These are phyloP conservation scores for Gastrolobium bilobum DNA, from an alignment of 306 rosid species.

Conservation along the genomic window DNA sequence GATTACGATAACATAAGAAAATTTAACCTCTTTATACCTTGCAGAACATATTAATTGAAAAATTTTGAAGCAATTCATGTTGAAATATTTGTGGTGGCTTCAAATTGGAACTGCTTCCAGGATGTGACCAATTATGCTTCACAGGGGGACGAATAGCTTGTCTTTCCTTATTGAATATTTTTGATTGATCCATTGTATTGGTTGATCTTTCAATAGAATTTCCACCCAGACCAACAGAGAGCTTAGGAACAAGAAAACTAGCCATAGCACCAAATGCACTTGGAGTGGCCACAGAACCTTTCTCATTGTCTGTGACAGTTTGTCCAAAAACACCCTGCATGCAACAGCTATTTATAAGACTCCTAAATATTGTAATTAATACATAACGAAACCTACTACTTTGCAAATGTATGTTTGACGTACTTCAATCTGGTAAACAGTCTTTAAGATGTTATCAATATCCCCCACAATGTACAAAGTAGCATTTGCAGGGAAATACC, in stretches of 20 bases:
- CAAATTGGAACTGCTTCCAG: constrained; percentile 65
- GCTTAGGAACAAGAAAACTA: constrained; percentile 97
- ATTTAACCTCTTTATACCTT: constrained; percentile 66
- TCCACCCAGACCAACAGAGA: constrained; percentile 84
- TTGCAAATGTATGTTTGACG: constrained; percentile 45
- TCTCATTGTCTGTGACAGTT: constrained; percentile 74
- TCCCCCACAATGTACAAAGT: constrained; percentile 98
- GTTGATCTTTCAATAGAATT: constrained; percentile 78
- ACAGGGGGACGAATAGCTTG: constrained; percentile 96
- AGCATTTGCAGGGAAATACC: constrained; percentile 99
- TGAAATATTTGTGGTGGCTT: constrained; percentile 94
- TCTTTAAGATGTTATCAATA: constrained; percentile 82
- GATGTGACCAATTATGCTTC: constrained; percentile 95
- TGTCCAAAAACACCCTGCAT: constrained; percentile 90
- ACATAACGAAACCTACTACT: constrained; percentile 31
- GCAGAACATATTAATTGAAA: constrained; percentile 94
- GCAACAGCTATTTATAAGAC: constrained; percentile 41
- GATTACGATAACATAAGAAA: constrained; percentile 23
- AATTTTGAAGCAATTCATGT: constrained; percentile 94
- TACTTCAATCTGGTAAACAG: constrained; percentile 88
- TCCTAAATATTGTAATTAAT: constrained; percentile 42
- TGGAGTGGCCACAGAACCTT: constrained; percentile 74
- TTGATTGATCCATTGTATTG: constrained; percentile 75
- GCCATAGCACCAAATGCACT: constrained; percentile 98
- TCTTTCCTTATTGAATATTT: constrained; percentile 75